Evolutionary conservation across 495 filamentous ascomycete genomes (phyloP), one percentile per base, ranked within the genome.

Genomic region (Penicillium silybi): DNA sequence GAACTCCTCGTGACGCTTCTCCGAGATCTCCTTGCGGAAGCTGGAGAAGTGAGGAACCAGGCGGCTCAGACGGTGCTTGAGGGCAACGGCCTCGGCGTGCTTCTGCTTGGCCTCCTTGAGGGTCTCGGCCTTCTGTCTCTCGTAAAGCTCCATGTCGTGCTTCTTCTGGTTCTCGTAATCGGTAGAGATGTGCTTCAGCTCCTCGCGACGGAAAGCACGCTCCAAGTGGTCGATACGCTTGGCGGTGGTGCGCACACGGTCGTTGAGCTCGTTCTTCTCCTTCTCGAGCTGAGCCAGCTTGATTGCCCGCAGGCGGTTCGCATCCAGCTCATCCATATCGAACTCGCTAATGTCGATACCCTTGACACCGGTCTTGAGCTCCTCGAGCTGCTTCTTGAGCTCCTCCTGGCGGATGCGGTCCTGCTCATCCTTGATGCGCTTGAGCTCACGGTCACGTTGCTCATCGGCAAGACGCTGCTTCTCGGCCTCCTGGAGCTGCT

Each of bases 201-300:
- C 93, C 70, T 97, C 95, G 58, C 89, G 87, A 59, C 95, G 83
- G 80, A 93, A 92, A 20, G 93, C 95, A 72, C 93, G 89, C 78
- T 98, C 93, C 59, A 98, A 77, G 73, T 98, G 93, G 69, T 98
- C 93, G 65, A 97, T 91, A 54, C 93, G 86, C 81, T 96, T 97
- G 66, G 87, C 88, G 43, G 92, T 96, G 55, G 92, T 81, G 54
- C 91, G 85, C 40, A 97, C 79, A 62, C 88, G 90, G 69, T 97
- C 92, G 40, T 85, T 83, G 57, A 96, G 83, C 61, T 82, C 91
- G 63, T 92, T 95, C 84, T 97, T 98, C 77, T 98, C 95, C 52
- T 92, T 90, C 72, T 97, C 93, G 15, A 98, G 82, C 66, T 96
- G 91, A 38, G 89, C 87, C 38, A 98, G 83, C 77, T 96, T 96